phyloP scores from a whole-genome alignment of 495 filamentous ascomycete species.

The Penicillium desertorum region DNA sequence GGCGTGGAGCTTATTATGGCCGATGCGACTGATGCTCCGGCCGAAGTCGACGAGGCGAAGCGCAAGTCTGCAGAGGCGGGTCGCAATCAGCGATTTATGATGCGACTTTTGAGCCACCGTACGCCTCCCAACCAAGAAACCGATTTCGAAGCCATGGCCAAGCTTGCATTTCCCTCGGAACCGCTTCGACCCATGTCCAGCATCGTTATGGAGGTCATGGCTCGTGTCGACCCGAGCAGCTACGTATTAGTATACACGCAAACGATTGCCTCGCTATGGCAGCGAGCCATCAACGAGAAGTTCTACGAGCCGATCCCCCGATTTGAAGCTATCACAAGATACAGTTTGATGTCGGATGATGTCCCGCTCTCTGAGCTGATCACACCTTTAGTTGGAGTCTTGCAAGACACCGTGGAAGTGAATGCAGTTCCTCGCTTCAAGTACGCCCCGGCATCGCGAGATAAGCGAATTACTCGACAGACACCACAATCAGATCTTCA shows the following conservation, averaged over 20 bases:
- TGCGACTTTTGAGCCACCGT: constrained; percentile 59
- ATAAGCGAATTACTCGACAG: constrained; percentile 38
- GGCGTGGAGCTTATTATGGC: constrained; percentile 26
- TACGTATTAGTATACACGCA: constrained; percentile 54
- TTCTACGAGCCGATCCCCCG: constrained; percentile 59
- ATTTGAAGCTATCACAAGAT: constrained; percentile 55
- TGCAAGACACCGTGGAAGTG: constrained; percentile 57
- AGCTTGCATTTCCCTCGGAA: constrained; percentile 55
- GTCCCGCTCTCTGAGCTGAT: constrained; percentile 48
- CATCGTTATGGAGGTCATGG: constrained; percentile 55
- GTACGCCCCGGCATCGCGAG: constrained; percentile 43
- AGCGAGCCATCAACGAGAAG: constrained; percentile 58
- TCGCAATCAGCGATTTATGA: constrained; percentile 46
- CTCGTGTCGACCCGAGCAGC: constrained; percentile 40
- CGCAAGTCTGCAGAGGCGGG: constrained; percentile 6
- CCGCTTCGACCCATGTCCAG: constrained; percentile 54
- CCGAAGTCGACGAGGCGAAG: constrained; percentile 23
- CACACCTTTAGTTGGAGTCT: constrained; percentile 51
- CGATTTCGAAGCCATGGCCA: constrained; percentile 54
- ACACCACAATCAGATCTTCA: constrained; percentile 49
- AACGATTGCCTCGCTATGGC: constrained; percentile 59
- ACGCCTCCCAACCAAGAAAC: constrained; percentile 46
- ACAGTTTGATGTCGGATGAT: constrained; percentile 53
- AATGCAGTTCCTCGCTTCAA: constrained; percentile 56
- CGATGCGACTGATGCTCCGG: constrained; percentile 28